Percentiles rank a stretch among this genome's conserved stretches.
Conservation (phyloP, 768 basidiomycete species). For the Auricularia heimuer region DNA sequence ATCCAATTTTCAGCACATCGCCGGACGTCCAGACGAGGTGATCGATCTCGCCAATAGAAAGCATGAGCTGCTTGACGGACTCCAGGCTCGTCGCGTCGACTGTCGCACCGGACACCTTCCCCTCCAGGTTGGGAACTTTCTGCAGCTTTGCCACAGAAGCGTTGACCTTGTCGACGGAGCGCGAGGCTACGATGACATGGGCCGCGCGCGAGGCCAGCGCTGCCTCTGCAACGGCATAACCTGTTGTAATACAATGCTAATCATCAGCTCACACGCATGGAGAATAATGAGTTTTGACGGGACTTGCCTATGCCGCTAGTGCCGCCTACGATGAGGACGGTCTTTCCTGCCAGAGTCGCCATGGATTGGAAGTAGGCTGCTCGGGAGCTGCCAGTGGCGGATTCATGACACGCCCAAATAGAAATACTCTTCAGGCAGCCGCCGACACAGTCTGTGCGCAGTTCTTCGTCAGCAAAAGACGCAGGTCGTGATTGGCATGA, state of each 20-base stretch:
- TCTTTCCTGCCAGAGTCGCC: constrained; percentile 7
- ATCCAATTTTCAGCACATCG: background rate
- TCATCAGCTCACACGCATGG: background rate
- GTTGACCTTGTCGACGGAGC: background rate
- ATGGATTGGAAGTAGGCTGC: background rate
- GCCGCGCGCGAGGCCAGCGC: background rate
- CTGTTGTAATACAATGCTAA: background rate
- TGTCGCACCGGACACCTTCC: background rate
- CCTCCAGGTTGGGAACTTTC: background rate
- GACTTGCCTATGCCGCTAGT: constrained; percentile 6
- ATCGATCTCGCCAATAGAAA: background rate
- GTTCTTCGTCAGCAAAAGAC: too few species aligned
- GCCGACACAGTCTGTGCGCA: too few species aligned
- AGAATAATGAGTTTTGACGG: background rate
- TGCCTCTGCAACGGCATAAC: background rate
- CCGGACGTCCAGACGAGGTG: background rate
- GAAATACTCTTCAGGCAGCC: too few species aligned
- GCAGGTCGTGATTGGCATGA: too few species aligned
- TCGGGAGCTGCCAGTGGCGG: too few species aligned
- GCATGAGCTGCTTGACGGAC: background rate
- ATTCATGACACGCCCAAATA: too few species aligned
- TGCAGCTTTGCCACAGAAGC: background rate
- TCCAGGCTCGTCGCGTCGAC: background rate
- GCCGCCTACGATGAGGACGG: constrained; percentile 6
- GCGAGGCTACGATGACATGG: background rate